Conservation (phyloP, 345 rosid species). For the Citrus inodora region DNA sequence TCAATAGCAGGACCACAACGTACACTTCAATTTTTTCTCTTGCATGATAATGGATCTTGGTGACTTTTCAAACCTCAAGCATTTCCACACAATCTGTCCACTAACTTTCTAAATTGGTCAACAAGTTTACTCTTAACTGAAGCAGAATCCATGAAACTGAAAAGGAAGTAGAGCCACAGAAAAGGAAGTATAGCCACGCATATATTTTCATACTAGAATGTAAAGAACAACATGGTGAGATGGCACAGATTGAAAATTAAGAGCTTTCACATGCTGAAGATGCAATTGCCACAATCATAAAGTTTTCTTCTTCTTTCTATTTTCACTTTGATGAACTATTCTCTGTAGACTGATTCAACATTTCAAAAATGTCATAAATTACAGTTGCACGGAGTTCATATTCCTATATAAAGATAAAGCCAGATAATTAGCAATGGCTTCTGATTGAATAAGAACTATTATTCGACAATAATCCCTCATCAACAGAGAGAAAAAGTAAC, state of each 20-base stretch:
- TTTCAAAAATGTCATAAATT: background rate
- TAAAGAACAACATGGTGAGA: background rate
- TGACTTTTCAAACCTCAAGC: background rate
- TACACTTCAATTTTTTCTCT: background rate
- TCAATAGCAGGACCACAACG: background rate
- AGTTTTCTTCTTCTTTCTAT: background rate
- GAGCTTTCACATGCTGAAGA: background rate
- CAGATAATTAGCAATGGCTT: background rate
- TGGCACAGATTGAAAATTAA: background rate
- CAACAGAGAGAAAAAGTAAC: background rate
- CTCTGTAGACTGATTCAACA: background rate
- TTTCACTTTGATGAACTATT: background rate
- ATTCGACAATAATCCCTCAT: background rate
- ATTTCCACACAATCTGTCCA: background rate
- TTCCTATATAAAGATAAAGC: background rate
- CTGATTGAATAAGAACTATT: background rate
- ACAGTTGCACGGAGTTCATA: background rate
- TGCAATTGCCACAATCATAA: background rate
- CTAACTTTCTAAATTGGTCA: background rate
- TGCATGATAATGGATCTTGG: background rate
- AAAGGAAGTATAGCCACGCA: background rate
- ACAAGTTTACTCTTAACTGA: background rate
- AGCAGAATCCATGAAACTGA: background rate
- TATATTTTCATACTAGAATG: background rate
- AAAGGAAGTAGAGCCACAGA: background rate